A percentile compares a stretch with the other conserved stretches of the same genome.
Evolutionary conservation across 306 rosid species (phyloP).

Genomic region (Castanospermum australe): DNA sequence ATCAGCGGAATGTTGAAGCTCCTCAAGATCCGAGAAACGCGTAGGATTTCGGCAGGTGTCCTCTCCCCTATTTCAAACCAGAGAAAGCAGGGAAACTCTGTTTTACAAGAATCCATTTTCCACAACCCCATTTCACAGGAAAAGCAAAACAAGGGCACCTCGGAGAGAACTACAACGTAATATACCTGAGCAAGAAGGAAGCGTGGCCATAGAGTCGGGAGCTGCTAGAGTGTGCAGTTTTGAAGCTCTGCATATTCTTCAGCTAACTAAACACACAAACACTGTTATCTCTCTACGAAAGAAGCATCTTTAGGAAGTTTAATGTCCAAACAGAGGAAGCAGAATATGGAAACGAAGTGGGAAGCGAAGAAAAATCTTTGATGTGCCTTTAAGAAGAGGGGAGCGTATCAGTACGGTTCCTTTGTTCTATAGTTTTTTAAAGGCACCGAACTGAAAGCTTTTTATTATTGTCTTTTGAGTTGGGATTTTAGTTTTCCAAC

Average conservation of each 20-base stretch:
- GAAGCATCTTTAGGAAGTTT: neutral
- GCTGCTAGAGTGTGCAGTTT: conserved; percentile 42
- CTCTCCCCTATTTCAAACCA: conserved; percentile 67
- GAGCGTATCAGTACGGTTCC: conserved; percentile 51
- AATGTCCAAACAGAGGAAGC: conserved; percentile 16
- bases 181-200: conserved; percentile 54
- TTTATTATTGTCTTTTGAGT: conserved; percentile 54
- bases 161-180: neutral
- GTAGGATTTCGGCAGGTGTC: conserved; percentile 44
- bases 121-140: neutral
- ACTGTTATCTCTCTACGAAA: neutral
- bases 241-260: conserved; percentile 71
- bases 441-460: conserved; percentile 23
- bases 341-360: neutral
- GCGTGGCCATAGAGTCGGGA: conserved; percentile 55
- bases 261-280: neutral
- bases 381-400: conserved; percentile 58
- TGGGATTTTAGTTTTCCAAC: conserved; percentile 83
- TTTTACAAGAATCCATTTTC: neutral
- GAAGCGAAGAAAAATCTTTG: conserved; percentile 39
- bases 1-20: conserved; percentile 61
- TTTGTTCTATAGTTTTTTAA: neutral
- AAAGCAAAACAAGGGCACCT: neutral
- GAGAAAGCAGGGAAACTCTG: conserved; percentile 34
- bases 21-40: conserved; percentile 61